Evolutionary conservation across 2,329 filamentous ascomycete species (phyloP).

Genomic region (Cercospora sp.): DNA sequence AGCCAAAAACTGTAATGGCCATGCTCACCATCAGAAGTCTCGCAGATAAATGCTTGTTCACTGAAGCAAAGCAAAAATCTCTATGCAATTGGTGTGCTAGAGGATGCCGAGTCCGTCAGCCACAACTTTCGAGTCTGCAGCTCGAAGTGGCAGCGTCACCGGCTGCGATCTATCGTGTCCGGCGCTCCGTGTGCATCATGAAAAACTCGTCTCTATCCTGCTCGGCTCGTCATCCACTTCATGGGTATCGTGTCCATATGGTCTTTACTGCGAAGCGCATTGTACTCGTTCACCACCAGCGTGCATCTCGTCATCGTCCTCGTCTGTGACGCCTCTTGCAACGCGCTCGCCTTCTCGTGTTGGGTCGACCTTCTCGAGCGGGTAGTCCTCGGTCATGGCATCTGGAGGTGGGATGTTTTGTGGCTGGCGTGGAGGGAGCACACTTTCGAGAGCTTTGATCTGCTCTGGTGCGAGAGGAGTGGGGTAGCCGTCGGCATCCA

Average conservation of each 20-base stretch:
- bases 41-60: background rate
- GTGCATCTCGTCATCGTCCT: slow-evolving; percentile 66
- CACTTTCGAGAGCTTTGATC: slow-evolving; percentile 75
- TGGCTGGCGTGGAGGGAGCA: slow-evolving; percentile 72
- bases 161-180: slow-evolving; percentile 3
- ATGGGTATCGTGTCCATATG: slow-evolving; percentile 18
- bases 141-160: background rate
- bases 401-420: slow-evolving; percentile 71
- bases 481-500: slow-evolving; percentile 43
- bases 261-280: slow-evolving; percentile 80
- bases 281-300: slow-evolving; percentile 74
- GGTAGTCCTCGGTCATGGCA: slow-evolving; percentile 86
- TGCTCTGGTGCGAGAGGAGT: slow-evolving; percentile 58
- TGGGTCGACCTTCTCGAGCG: slow-evolving; percentile 79
- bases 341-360: slow-evolving; percentile 64
- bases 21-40: slow-evolving; percentile 1
- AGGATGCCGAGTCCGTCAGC: background rate
- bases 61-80: slow-evolving; percentile 5
- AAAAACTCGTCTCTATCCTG: slow-evolving; percentile 2
- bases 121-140: slow-evolving; percentile 3
- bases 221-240: slow-evolving; percentile 7
- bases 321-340: slow-evolving; percentile 56
- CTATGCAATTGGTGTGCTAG: slow-evolving; percentile 5
- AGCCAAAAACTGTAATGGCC: background rate
- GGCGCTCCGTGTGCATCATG: slow-evolving; percentile 5